A percentile compares a stretch with the other conserved stretches of the same genome.
Evolutionary conservation across 768 basidiomycete genomes (phyloP).

Genomic region (Russula virescens): DNA sequence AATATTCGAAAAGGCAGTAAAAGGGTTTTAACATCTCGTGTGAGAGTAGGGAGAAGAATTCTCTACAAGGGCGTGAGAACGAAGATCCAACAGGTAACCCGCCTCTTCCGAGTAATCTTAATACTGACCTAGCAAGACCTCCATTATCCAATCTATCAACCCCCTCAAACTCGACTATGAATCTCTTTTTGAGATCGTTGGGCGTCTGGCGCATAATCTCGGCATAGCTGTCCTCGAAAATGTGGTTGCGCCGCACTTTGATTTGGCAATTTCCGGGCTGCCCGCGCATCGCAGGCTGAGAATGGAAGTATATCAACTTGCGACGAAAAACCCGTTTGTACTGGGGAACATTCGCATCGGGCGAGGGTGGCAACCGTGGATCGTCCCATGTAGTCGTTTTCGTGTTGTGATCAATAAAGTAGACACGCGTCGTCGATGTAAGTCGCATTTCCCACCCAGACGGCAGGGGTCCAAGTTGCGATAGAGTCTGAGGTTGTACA

Average conservation of each 20-base stretch:
- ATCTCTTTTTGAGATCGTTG: conserved; percentile 94
- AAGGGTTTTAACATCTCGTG: conserved; percentile 99
- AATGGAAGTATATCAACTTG: conserved; percentile 99
- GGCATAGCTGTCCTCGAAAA: conserved; percentile 98
- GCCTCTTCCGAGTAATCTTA: neutral
- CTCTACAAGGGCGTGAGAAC: conserved; percentile 51
- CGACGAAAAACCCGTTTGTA: conserved; percentile 99
- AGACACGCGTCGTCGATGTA: conserved; percentile 94
- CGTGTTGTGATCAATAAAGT: conserved; percentile 99
- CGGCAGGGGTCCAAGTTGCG: conserved; percentile 93
- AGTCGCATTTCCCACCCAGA: conserved; percentile 99
- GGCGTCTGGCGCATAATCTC: conserved; percentile 99
- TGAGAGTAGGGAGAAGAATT: conserved; percentile 99
- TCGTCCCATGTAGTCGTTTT: conserved; percentile 99
- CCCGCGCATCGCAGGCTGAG: conserved; percentile 95
- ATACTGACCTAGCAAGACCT: conserved; percentile 81
- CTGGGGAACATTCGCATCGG: conserved; percentile 96
- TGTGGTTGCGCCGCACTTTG: conserved; percentile 95
- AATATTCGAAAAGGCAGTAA: conserved; percentile 99
- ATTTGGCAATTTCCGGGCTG: conserved; percentile 99
- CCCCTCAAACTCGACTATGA: conserved; percentile 99
- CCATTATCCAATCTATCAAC: conserved; percentile 99
- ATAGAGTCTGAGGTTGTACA: conserved; percentile 91
- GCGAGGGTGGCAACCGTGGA: conserved; percentile 88
- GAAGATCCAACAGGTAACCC: conserved; percentile 7